Evolutionary conservation across 2,329 filamentous ascomycete species (phyloP).

Genomic region (Colletotrichum nymphaeae): DNA sequence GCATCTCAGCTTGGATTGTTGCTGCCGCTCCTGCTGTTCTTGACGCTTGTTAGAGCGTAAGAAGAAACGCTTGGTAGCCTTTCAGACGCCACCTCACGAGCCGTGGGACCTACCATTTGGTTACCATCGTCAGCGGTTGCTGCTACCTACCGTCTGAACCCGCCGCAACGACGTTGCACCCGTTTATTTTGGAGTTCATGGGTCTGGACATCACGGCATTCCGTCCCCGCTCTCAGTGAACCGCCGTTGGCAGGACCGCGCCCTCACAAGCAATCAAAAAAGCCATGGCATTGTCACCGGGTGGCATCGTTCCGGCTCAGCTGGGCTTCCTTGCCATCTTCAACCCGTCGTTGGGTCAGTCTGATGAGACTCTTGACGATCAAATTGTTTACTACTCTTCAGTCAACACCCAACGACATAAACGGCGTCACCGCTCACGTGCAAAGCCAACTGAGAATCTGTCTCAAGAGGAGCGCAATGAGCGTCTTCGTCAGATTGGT

Average conservation of each 20-base stretch:
- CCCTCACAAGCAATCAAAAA: neutral
- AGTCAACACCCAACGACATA: conserved; percentile 53
- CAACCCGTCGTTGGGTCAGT: conserved; percentile 81
- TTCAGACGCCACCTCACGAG: neutral
- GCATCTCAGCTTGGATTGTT: neutral
- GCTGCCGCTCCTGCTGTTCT: neutral
- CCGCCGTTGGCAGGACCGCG: neutral
- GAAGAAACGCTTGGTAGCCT: neutral
- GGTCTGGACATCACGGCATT: neutral
- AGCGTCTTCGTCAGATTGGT: conserved; percentile 90
- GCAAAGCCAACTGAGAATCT: conserved; percentile 55
- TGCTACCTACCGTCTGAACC: neutral
- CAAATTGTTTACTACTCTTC: conserved; percentile 97
- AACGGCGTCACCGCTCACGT: conserved; percentile 54
- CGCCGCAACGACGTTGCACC: neutral
- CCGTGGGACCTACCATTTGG: neutral
- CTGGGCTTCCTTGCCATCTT: conserved; percentile 95
- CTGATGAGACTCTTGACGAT: conserved; percentile 71
- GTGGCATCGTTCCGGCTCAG: conserved; percentile 76
- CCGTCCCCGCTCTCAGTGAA: conserved; percentile 11
- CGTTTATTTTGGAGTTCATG: neutral
- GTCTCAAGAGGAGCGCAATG: conserved; percentile 78
- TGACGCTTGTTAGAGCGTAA: conserved; percentile 10
- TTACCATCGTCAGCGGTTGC: neutral
- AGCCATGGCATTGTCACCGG: conserved; percentile 34